phyloP scores from a whole-genome alignment of 192 early-diverging fungal species.

The Mortierella alpina region DNA sequence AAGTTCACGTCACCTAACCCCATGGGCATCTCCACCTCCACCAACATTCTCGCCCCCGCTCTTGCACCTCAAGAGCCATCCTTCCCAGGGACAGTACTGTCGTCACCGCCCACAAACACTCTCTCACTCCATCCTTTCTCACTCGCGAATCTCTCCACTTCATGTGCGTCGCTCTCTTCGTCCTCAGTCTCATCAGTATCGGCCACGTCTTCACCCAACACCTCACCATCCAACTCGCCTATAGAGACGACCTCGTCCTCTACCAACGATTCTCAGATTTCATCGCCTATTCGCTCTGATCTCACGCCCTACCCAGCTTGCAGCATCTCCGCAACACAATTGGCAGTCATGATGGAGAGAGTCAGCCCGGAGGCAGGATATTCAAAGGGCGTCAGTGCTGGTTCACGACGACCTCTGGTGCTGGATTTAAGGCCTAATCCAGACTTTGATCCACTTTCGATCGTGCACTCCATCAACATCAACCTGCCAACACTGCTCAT shows the following conservation, averaged over 20 bases:
- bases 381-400: constrained; percentile 5
- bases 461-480: constrained; percentile 61
- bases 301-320: constrained; percentile 38
- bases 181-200: constrained; percentile 14
- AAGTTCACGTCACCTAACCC: background rate
- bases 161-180: constrained; percentile 12
- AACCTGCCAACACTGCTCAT: constrained; percentile 65
- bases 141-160: constrained; percentile 11
- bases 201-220: constrained; percentile 21
- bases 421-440: constrained; percentile 38
- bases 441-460: constrained; percentile 40
- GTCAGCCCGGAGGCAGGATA: background rate
- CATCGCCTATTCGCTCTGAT: constrained; percentile 34
- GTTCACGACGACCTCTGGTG: constrained; percentile 25
- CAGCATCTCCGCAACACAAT: constrained; percentile 12
- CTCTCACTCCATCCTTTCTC: constrained; percentile 27
- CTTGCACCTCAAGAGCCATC: background rate
- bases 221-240: constrained; percentile 40
- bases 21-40: constrained; percentile 1
- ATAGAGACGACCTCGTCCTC: constrained; percentile 19
- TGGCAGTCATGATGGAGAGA: constrained; percentile 32
- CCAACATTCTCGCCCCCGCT: constrained; percentile 7
- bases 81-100: background rate
- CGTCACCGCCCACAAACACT: background rate
- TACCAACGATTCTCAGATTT: background rate